Conservation (phyloP, 306 rosid genomes). For the Inga laurina region DNA sequence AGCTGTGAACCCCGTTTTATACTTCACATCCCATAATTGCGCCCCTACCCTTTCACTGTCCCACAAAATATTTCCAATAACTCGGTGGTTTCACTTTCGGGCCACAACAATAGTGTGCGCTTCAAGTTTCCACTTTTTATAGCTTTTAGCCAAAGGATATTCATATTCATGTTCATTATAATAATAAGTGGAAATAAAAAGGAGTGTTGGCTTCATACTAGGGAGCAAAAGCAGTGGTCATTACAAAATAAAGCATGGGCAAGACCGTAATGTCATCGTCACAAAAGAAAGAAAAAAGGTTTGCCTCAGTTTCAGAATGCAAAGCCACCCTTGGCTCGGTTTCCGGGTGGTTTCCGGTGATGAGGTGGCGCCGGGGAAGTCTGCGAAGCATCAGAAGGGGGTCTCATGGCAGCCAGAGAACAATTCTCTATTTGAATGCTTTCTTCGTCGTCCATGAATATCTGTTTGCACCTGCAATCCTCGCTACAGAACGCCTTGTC, state of each 20-base stretch:
- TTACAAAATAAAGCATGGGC: constrained; percentile 42
- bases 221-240: constrained; percentile 57
- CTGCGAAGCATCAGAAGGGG: constrained; percentile 30
- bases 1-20: too few species aligned
- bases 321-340: constrained; percentile 45
- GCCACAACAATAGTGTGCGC: background rate
- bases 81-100: background rate
- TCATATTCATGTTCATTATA: background rate
- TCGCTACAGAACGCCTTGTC: constrained; percentile 85
- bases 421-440: constrained; percentile 52
- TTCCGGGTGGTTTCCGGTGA: constrained; percentile 47
- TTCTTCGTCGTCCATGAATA: constrained; percentile 85
- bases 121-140: background rate
- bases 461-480: constrained; percentile 90
- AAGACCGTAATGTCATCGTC: constrained; percentile 33
- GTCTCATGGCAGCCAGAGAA: constrained; percentile 49
- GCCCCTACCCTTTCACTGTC: constrained; percentile 38
- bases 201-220: constrained; percentile 56
- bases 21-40: constrained; percentile 21
- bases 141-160: constrained; percentile 24
- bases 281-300: background rate
- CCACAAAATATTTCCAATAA: background rate
- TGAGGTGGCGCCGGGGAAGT: constrained; percentile 48
- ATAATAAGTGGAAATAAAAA: constrained; percentile 17
- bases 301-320: constrained; percentile 42